Evolutionary conservation across 805 yeast genomes (phyloP).

Genomic region (Jamesozyma rosinii): DNA sequence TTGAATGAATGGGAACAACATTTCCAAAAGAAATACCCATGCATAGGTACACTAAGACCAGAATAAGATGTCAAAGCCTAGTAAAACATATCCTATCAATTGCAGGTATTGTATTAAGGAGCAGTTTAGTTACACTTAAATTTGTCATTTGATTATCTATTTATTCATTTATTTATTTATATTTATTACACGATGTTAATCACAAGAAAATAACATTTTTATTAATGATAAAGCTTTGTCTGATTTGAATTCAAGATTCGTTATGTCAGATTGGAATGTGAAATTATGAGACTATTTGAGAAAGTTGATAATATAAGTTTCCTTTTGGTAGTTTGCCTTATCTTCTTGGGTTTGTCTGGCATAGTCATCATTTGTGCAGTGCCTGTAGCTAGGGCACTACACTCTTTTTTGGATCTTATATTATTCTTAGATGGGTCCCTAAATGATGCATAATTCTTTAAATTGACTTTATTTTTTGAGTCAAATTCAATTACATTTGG

Average conservation of each 20-base stretch:
- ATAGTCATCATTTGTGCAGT: not conserved
- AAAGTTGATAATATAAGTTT: not conserved
- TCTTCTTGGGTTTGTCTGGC: not conserved
- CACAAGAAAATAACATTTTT: not conserved
- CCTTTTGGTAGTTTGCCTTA: slow-evolving; percentile 4
- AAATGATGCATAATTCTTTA: slow-evolving; percentile 9
- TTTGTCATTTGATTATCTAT: not conserved
- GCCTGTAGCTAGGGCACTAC: not conserved
- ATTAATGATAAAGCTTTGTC: too few relatives aligned
- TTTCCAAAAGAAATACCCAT: slow-evolving; percentile 71
- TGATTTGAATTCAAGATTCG: too few relatives aligned
- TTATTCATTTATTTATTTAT: not conserved
- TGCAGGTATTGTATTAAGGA: too few relatives aligned
- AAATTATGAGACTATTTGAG: not conserved
- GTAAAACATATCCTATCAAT: too few relatives aligned
- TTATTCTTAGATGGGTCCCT: not conserved
- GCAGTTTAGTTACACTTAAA: not conserved
- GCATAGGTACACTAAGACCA: slow-evolving; percentile 61
- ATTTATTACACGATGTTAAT: not conserved
- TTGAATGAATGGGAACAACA: slow-evolving; percentile 79
- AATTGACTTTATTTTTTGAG: slow-evolving; percentile 12
- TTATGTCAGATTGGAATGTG: not conserved
- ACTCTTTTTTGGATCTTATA: not conserved
- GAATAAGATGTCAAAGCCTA: slow-evolving; percentile 29
- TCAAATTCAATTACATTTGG: slow-evolving; percentile 16